Evolutionary conservation across 345 rosid genomes (phyloP).

Genomic region (Gossypium rotundifolium): DNA sequence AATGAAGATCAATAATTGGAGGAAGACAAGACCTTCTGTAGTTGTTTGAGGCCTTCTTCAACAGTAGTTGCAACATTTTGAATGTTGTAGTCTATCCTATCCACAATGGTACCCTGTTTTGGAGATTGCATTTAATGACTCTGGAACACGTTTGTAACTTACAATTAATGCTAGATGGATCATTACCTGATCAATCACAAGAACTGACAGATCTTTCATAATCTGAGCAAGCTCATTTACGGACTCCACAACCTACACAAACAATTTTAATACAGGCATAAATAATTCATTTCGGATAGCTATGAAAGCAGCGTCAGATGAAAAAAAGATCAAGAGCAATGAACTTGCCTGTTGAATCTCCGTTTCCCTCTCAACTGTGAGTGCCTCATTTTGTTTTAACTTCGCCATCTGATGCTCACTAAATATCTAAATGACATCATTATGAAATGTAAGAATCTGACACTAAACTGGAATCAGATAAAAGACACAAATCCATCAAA

Average conservation of each 20-base stretch:
- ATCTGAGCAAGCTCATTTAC: constrained; percentile 97
- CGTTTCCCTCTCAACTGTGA: constrained; percentile 84
- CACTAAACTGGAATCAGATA: constrained; percentile 3
- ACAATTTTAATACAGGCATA: not conserved
- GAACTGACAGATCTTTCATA: constrained; percentile 95
- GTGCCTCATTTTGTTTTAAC: constrained; percentile 67
- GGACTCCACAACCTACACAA: constrained; percentile 79
- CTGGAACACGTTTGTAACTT: not conserved
- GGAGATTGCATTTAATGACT: constrained; percentile 9
- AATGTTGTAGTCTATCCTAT: constrained; percentile 93
- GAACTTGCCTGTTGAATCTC: constrained; percentile 85
- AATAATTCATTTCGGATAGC: not conserved
- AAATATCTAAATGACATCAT: constrained; percentile 39
- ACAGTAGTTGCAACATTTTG: constrained; percentile 84
- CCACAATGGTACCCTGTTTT: constrained; percentile 90
- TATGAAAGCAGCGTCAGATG: not conserved
- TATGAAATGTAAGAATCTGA: not conserved
- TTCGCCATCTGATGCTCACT: constrained; percentile 80
- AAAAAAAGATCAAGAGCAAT: constrained; percentile 2
- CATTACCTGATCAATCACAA: constrained; percentile 94
- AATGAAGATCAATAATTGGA: not conserved
- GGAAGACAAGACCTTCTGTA: constrained; percentile 59
- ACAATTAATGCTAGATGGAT: not conserved
- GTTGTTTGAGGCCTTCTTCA: constrained; percentile 91
- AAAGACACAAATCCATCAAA: constrained; percentile 1